Evolutionary conservation across 2,329 filamentous ascomycete genomes (phyloP).

Genomic region (Colletotrichum abscissum): DNA sequence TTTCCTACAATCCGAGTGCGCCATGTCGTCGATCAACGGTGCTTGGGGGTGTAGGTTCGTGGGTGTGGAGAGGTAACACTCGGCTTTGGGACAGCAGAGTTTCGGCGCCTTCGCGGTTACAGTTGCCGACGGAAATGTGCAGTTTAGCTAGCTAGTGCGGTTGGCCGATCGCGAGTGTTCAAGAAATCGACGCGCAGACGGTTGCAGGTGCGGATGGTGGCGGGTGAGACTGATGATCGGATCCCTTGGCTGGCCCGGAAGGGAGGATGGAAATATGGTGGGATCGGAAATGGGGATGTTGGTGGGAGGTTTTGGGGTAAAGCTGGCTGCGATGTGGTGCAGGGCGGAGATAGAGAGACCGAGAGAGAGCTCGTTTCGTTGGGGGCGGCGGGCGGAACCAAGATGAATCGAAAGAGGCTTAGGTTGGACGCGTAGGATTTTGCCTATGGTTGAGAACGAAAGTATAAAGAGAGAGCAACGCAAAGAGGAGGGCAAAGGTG

Average conservation of each 20-base stretch:
- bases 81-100: constrained; percentile 24
- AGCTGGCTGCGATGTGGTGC: constrained; percentile 10
- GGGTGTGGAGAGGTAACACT: constrained; percentile 18
- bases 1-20: constrained; percentile 35
- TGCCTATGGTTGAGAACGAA: not conserved
- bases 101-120: constrained; percentile 30
- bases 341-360: not conserved
- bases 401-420: not conserved
- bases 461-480: not conserved
- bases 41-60: constrained; percentile 5
- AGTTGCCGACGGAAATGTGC: not conserved
- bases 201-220: not conserved
- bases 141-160: not conserved
- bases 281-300: not conserved
- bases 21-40: constrained; percentile 30
- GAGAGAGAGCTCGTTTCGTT: constrained; percentile 24
- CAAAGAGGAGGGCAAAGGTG: not conserved
- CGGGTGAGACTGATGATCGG: constrained; percentile 5
- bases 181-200: not conserved
- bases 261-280: not conserved
- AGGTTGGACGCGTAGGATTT: not conserved
- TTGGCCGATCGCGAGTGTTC: not conserved
- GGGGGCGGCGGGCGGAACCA: constrained; percentile 10
- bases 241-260: constrained; percentile 26
- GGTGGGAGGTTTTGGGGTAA: constrained; percentile 4